phyloP scores from a whole-genome alignment of 306 rosid species.

The Acacia acuminata region DNA sequence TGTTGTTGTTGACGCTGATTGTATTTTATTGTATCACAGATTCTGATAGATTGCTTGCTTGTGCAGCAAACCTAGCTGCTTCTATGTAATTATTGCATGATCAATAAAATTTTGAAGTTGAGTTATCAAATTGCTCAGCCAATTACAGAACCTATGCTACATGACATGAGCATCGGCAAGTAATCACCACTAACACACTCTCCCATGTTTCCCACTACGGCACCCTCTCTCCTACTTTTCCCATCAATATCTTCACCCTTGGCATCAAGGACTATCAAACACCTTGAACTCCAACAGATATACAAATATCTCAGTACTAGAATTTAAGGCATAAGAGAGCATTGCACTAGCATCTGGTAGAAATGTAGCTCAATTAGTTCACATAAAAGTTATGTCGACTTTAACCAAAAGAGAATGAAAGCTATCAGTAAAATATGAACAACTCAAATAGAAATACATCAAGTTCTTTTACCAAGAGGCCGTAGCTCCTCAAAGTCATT shows the following conservation, averaged over 20 bases:
- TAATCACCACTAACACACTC: neutral
- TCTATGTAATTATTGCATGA: neutral
- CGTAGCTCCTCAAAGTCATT: slow-evolving; percentile 94
- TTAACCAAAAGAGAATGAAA: neutral
- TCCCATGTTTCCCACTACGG: neutral
- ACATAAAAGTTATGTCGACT: neutral
- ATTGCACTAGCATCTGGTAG: neutral
- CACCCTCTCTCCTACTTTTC: neutral
- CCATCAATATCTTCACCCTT: neutral
- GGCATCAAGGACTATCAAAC: neutral
- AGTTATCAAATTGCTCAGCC: neutral
- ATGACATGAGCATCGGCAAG: neutral
- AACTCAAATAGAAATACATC: slow-evolving; percentile 20
- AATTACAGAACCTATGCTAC: neutral
- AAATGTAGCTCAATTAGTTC: neutral
- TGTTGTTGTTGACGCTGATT: no score
- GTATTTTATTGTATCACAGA: neutral
- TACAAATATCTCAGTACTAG: neutral
- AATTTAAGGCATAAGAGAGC: neutral
- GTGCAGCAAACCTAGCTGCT: neutral
- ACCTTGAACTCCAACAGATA: neutral
- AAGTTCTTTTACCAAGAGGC: slow-evolving; percentile 69
- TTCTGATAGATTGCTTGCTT: neutral
- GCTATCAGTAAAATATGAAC: neutral
- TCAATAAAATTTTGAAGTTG: no score